Evolutionary conservation across 108 stramenopile genomes (phyloP), one percentile per base, ranked within the genome.

Genomic region (Cylindrotheca closterium): DNA sequence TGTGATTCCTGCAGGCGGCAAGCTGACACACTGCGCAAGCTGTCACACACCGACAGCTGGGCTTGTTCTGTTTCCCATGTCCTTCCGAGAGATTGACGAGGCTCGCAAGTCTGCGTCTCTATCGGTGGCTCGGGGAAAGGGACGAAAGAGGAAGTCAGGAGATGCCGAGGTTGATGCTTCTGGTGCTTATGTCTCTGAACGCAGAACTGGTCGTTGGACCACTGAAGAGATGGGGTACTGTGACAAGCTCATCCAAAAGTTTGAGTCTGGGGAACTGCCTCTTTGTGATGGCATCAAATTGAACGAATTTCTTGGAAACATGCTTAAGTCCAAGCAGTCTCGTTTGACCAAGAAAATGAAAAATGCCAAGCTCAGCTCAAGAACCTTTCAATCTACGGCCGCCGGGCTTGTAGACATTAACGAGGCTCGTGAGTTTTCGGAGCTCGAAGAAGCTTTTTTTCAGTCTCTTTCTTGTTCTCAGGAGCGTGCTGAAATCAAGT

Each of bases 331-430:
- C 22, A 93, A 93, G 61, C 92, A 93, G 58, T 79, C 77, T 33
- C 84, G 92, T 53, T 76, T 93, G 2, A 93, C 92, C 18, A 93
- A 93, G 65, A 93, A 93, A 49, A 93, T 93, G 92, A 93, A 93
- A 71, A 93, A 93, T 63, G 92, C 92, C 24, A 86, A 86, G 47
- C 58, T 93, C 30, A 81, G 79, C 51, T 73, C 79, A 2, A 83
- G 79, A 69, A 81, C 79, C 4, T 93, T 86, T 51, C 57, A 82
- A 42, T 58, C 70, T 1, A 60, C 60, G 1, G 30, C 37, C 26
- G 83, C 81, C 2, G 78, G 63, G 33, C 55, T 89, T 46, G 50
- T 65, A 10, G 75, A 85, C 34, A 59, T 47, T 22, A 51, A 65
- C 4, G 85, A 87, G 26, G 87, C 85, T 7, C 57, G 78, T 3